Evolutionary conservation across 108 stramenopile genomes (phyloP).

Genomic region (Cyclostephanos tholiformis): DNA sequence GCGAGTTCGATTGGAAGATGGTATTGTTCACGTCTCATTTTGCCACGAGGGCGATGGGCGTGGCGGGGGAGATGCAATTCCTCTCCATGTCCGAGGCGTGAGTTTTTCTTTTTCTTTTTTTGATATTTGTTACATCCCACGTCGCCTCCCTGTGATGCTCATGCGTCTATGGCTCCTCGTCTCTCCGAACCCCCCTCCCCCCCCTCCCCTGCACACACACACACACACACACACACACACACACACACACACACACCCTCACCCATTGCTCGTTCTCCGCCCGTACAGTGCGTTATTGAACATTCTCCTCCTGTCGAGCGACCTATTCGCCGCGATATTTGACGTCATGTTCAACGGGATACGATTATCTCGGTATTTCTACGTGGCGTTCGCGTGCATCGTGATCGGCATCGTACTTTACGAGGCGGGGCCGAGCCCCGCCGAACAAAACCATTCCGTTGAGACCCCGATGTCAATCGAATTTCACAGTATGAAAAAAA

Average conservation of each 20-base stretch:
- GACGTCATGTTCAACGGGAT: constrained; percentile 73
- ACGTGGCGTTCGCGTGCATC: constrained; percentile 75
- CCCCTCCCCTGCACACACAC: background rate
- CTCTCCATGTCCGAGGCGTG: constrained; percentile 71
- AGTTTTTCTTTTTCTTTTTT: background rate
- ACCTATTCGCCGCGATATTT: constrained; percentile 92
- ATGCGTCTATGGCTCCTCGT: background rate
- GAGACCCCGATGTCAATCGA: too few species aligned
- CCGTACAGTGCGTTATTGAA: constrained; percentile 57
- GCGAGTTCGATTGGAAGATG: constrained; percentile 33
- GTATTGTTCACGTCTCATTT: constrained; percentile 26
- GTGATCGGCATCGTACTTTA: constrained; percentile 88
- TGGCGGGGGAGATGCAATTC: constrained; percentile 60
- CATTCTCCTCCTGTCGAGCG: constrained; percentile 88
- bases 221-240: background rate
- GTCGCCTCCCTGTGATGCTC: too few species aligned
- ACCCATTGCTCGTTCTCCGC: background rate
- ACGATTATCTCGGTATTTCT: constrained; percentile 73
- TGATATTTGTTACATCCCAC: too few species aligned
- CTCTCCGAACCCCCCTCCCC: background rate
- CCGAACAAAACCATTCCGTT: too few species aligned
- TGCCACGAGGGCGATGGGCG: constrained; percentile 21
- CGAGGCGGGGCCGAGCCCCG: constrained; percentile 86
- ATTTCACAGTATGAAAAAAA: too few species aligned
- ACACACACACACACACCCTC: background rate